Evolutionary conservation across 305 asterid genomes (phyloP).

Genomic region (Solanum hybrid): DNA sequence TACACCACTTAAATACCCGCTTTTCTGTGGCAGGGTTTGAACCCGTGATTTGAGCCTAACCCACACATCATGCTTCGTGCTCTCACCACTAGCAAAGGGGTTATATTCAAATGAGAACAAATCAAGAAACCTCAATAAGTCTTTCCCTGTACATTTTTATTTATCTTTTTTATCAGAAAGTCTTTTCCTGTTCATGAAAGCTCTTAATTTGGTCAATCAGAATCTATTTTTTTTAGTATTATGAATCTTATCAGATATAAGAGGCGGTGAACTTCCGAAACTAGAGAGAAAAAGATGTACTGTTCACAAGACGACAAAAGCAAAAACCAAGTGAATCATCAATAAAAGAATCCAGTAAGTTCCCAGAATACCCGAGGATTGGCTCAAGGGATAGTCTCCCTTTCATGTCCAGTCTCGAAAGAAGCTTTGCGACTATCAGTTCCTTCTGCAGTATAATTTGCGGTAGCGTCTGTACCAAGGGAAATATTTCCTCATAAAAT

Average conservation of each 20-base stretch:
- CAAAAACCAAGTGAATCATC: not conserved
- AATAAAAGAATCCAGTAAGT: not conserved
- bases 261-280: not conserved
- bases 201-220: slow-evolving; percentile 1
- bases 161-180: not conserved
- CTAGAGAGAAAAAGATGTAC: not conserved
- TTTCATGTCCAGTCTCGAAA: slow-evolving; percentile 55
- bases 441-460: slow-evolving; percentile 83
- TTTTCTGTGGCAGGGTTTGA: not conserved
- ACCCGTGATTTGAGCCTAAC: not conserved
- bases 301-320: not conserved
- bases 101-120: not conserved
- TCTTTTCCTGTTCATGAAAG: not conserved
- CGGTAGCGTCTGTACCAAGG: slow-evolving; percentile 83
- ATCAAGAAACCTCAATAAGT: not conserved
- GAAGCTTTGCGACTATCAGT: slow-evolving; percentile 45
- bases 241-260: not conserved
- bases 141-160: not conserved
- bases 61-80: not conserved
- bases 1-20: not conserved
- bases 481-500: slow-evolving; percentile 71
- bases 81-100: not conserved
- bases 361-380: slow-evolving; percentile 50
- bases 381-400: slow-evolving; percentile 82
- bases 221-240: not conserved